These are phyloP conservation scores for Davidsoniella neocaledoniae DNA, from an alignment of 2,329 filamentous ascomycete species.

Conservation along the genomic window DNA sequence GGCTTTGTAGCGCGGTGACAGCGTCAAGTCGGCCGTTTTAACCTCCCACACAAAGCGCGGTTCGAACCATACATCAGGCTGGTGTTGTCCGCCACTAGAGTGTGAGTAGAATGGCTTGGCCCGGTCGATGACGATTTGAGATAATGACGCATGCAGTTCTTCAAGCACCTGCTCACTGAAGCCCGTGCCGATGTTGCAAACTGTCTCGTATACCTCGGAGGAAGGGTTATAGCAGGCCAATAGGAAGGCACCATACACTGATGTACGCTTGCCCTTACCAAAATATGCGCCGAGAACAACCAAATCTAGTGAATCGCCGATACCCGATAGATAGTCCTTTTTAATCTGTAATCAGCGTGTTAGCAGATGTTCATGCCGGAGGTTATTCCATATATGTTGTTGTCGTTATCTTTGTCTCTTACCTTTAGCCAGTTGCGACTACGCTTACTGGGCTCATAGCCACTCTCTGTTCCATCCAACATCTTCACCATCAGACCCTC, in stretches of 20 bases:
- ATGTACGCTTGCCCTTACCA: slow-evolving; percentile 88
- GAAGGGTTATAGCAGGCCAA: slow-evolving; percentile 79
- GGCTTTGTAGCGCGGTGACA: slow-evolving; percentile 88
- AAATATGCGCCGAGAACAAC: slow-evolving; percentile 91
- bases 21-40: slow-evolving; percentile 84
- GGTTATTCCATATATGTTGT: too few species aligned
- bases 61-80: slow-evolving; percentile 98
- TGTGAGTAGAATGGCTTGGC: slow-evolving; percentile 93
- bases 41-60: slow-evolving; percentile 93
- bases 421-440: slow-evolving; percentile 98
- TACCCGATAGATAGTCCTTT: slow-evolving; percentile 88
- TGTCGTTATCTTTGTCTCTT: slow-evolving; percentile 15
- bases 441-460: slow-evolving; percentile 89
- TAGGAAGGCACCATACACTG: slow-evolving; percentile 88
- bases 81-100: slow-evolving; percentile 68
- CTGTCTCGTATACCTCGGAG: slow-evolving; percentile 74
- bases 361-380: neutral
- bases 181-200: slow-evolving; percentile 97
- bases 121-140: slow-evolving; percentile 64
- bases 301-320: slow-evolving; percentile 90
- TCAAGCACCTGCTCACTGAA: slow-evolving; percentile 93
- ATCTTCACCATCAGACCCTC: slow-evolving; percentile 99
- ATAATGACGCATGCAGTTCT: slow-evolving; percentile 62
- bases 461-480: slow-evolving; percentile 81
- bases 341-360: slow-evolving; percentile 48